A percentile compares a stretch with the other conserved stretches of the same genome.
Evolutionary conservation across 1,284 basidiomycete genomes (phyloP).

Genomic region (Moniliophthora roreri): DNA sequence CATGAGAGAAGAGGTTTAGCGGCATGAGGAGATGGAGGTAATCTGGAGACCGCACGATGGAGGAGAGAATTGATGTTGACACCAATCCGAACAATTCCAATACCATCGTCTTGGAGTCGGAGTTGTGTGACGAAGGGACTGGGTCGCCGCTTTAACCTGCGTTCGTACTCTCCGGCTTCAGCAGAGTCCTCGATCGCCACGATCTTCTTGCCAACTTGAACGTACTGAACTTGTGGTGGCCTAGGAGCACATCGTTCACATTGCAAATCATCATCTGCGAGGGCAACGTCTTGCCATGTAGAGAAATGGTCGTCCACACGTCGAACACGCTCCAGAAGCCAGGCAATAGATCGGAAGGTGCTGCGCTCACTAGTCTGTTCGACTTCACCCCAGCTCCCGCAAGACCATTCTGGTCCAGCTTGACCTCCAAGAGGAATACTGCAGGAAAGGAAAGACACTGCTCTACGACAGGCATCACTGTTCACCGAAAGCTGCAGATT

Average conservation of each 20-base stretch:
- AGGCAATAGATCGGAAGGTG: constrained; percentile 80
- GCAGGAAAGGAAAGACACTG: constrained; percentile 79
- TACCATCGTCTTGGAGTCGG: constrained; percentile 61
- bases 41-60: constrained; percentile 82
- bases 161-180: constrained; percentile 85
- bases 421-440: constrained; percentile 66
- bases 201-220: constrained; percentile 56
- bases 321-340: constrained; percentile 84
- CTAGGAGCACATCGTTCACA: constrained; percentile 81
- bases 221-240: constrained; percentile 78
- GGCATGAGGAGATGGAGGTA: constrained; percentile 60
- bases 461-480: constrained; percentile 66
- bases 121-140: constrained; percentile 88
- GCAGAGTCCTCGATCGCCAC: constrained; percentile 78
- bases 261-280: constrained; percentile 40
- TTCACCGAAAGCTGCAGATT: constrained; percentile 54
- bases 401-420: constrained; percentile 78
- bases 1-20: constrained; percentile 67
- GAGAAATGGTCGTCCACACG: constrained; percentile 65
- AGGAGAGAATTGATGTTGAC: constrained; percentile 87
- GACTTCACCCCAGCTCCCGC: constrained; percentile 72
- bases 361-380: constrained; percentile 84
- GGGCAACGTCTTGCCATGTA: constrained; percentile 55
- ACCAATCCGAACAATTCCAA: constrained; percentile 80
- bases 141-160: constrained; percentile 85